Evolutionary conservation across 2,329 filamentous ascomycete genomes (phyloP).

Genomic region (Colletotrichum sp.): DNA sequence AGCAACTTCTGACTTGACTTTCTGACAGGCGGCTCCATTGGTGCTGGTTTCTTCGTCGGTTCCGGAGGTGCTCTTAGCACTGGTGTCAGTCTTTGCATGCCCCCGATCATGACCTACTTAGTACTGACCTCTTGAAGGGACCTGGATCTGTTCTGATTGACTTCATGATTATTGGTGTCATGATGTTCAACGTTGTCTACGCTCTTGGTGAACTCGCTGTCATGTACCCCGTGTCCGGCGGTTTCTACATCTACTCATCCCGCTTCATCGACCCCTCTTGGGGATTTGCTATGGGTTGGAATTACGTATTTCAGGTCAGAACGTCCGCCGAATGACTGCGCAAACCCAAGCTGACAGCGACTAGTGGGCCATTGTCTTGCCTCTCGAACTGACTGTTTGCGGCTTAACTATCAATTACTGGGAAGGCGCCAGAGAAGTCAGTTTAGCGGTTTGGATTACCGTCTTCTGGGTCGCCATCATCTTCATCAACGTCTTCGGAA

Average conservation of each 20-base stretch:
- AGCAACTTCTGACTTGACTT: background rate
- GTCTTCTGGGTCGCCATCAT: slow-evolving; percentile 53
- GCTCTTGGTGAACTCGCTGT: slow-evolving; percentile 64
- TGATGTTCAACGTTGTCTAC: slow-evolving; percentile 62
- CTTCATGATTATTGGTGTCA: slow-evolving; percentile 55
- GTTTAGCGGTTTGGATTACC: slow-evolving; percentile 57
- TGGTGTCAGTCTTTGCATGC: slow-evolving; percentile 40
- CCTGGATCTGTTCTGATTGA: slow-evolving; percentile 40
- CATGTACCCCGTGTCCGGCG: slow-evolving; percentile 61
- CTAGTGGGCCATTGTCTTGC: slow-evolving; percentile 48
- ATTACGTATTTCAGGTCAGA: slow-evolving; percentile 48
- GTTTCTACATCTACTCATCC: slow-evolving; percentile 61
- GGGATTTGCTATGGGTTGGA: slow-evolving; percentile 57
- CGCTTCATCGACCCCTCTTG: slow-evolving; percentile 63
- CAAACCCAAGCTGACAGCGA: slow-evolving; percentile 18
- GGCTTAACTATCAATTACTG: slow-evolving; percentile 53
- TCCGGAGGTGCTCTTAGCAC: slow-evolving; percentile 54
- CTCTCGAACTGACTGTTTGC: slow-evolving; percentile 55
- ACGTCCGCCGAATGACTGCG: too few species aligned
- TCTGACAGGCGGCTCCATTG: slow-evolving; percentile 46
- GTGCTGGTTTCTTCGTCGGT: slow-evolving; percentile 67
- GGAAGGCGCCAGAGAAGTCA: slow-evolving; percentile 41
- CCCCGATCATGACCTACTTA: background rate
- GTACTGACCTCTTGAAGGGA: slow-evolving; percentile 25
- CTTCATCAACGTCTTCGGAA: slow-evolving; percentile 51